Base-by-base conservation (phyloP, 371 early-diverging fungal species). In the Rhizopus arrhizus region DNA sequence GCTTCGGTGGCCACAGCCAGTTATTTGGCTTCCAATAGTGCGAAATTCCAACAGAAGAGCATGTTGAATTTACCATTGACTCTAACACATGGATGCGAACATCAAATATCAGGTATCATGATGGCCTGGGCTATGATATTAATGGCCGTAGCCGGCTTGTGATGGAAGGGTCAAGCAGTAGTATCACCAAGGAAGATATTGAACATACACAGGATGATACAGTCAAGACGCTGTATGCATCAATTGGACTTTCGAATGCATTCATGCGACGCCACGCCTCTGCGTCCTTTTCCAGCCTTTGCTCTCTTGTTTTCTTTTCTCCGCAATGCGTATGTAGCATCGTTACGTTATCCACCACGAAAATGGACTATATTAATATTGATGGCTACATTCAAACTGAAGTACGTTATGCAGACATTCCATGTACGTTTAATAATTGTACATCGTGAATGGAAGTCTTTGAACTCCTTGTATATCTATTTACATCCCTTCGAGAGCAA, bases 1-100 rank as follows among this genome's bases (percentile, higher is more conserved):
- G 32, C 31, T 49, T 65, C 34, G 61, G 58, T 31, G 61, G 61
- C 54, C 66, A 61, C 15, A 66, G 61, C 48, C 61, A 60, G 49
- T 35, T 66, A n/a, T 49, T 66, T 53, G 66, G 66, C 0, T 66
- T 66, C 51, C 58, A 66, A 48, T 66, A 58, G 66, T 60, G 57
- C 53, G 58, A 61, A 58, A 53, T 61, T 47, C 54, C 61, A 0
- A 58, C 61, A n/a, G 61, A 61, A 1, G 61, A 61, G 36, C 51
- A 64, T 29, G 42, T 50, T 42, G 64, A 58, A 54, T 58, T 64
- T 43, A 55, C 42, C 0, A 53, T 64, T 5, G 59, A 64, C 13
- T 53, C 64, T 29, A 31, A 43, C 0, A 34, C 54, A 34, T 64
- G 31, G 48, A 64, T 57, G 45, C 48, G 57, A 40, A 62, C 40